phyloP scores from a whole-genome alignment of 345 rosid species.

The Linum lewisii region DNA sequence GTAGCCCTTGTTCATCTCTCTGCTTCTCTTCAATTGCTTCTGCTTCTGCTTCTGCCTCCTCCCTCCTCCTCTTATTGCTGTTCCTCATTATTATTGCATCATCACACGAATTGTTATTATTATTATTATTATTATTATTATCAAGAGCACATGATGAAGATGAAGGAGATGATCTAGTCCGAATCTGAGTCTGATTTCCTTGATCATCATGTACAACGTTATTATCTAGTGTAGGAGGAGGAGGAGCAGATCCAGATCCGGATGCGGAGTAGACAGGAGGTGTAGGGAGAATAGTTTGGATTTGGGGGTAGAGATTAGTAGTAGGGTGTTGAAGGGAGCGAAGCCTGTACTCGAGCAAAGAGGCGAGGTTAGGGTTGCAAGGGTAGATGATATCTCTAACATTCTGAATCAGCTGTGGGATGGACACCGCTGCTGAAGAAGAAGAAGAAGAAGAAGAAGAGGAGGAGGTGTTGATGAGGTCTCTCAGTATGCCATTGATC shows the following conservation, averaged over 20 bases:
- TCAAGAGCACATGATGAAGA: too few species aligned
- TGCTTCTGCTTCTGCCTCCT: slow-evolving; percentile 19
- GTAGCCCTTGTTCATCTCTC: slow-evolving; percentile 85
- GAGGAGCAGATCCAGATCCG: slow-evolving; percentile 14
- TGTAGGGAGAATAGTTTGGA: slow-evolving; percentile 10
- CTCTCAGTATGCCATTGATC: slow-evolving; percentile 86
- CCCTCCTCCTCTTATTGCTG: slow-evolving; percentile 19
- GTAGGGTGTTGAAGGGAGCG: slow-evolving; percentile 58
- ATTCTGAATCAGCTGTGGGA: slow-evolving; percentile 93
- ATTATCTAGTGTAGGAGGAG: too few species aligned
- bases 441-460: too few species aligned
- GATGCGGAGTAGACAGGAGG: slow-evolving; percentile 4
- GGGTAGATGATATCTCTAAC: slow-evolving; percentile 90
- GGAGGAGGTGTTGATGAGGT: slow-evolving; percentile 44
- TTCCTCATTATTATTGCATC: too few species aligned
- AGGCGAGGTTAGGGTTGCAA: slow-evolving; percentile 84
- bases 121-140: too few species aligned
- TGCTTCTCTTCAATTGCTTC: slow-evolving; percentile 59
- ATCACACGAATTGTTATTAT: too few species aligned
- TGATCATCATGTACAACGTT: too few species aligned
- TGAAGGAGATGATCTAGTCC: too few species aligned
- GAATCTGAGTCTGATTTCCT: too few species aligned
- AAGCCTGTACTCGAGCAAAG: slow-evolving; percentile 73
- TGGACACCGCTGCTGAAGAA: slow-evolving; percentile 71
- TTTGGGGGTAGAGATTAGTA: slow-evolving; percentile 19